A percentile compares a stretch with the other conserved stretches of the same genome.
Evolutionary conservation across 805 yeast species (phyloP).

Genomic region (Kazachstania viticola): DNA sequence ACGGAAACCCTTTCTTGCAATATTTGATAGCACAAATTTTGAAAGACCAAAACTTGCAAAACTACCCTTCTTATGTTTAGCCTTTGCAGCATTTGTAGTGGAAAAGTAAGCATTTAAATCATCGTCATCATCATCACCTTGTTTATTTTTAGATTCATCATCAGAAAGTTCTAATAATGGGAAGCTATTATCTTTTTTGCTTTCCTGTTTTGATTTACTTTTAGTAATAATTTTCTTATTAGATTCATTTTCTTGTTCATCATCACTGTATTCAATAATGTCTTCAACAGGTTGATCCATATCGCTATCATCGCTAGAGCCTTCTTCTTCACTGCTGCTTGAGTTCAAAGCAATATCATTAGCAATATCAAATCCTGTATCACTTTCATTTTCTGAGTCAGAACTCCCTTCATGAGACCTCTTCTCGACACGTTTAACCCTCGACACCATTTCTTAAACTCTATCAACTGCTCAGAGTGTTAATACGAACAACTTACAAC

Average conservation of each 20-base stretch:
- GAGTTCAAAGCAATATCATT: conserved; percentile 40
- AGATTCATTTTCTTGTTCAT: conserved; percentile 33
- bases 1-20: conserved; percentile 74
- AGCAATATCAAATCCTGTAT: conserved; percentile 44
- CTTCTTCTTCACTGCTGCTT: conserved; percentile 30
- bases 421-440: too few relatives aligned
- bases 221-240: conserved; percentile 8
- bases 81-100: conserved; percentile 23
- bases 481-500: too few relatives aligned
- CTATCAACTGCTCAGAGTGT: too few relatives aligned
- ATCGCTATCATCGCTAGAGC: conserved; percentile 18
- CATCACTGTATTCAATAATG: conserved; percentile 21
- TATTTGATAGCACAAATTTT: conserved; percentile 54
- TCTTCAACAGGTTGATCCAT: conserved; percentile 19
- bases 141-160: conserved; percentile 30
- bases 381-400: conserved; percentile 10
- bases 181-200: conserved; percentile 19
- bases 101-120: conserved; percentile 36
- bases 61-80: conserved; percentile 51
- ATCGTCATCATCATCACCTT: conserved; percentile 32
- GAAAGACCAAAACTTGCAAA: conserved; percentile 88
- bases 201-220: conserved; percentile 5
- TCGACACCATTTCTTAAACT: too few relatives aligned
- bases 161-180: conserved; percentile 46
- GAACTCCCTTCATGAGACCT: conserved; percentile 1